Evolutionary conservation across 257 asterid genomes (phyloP).

Genomic region (Osmanthus fragrans): DNA sequence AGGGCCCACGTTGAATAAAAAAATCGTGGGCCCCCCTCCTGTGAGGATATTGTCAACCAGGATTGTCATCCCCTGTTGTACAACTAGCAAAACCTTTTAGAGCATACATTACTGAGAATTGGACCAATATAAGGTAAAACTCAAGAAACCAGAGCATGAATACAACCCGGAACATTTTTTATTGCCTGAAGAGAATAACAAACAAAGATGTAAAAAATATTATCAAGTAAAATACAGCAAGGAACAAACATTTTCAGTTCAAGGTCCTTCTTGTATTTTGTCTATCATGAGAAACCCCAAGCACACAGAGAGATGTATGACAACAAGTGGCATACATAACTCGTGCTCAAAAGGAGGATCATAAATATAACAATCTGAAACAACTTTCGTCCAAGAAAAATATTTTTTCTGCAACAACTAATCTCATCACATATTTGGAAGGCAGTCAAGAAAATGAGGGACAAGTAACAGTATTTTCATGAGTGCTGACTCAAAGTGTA

Average conservation of each 20-base stretch:
- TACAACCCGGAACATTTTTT: slow-evolving; percentile 89
- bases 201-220: slow-evolving; percentile 16
- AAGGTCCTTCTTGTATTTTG: neutral
- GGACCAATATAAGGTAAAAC: slow-evolving; percentile 78
- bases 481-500: neutral
- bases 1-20: too few species aligned
- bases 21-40: too few species aligned
- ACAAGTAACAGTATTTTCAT: neutral
- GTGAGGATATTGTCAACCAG: too few species aligned
- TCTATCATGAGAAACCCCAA: slow-evolving; percentile 7
- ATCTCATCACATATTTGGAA: neutral
- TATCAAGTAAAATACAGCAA: slow-evolving; percentile 3
- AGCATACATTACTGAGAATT: slow-evolving; percentile 75
- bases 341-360: neutral
- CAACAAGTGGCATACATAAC: neutral
- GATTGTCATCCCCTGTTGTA: too few species aligned
- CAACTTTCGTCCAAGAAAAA: neutral
- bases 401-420: neutral
- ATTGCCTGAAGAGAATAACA: slow-evolving; percentile 64
- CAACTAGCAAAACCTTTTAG: slow-evolving; percentile 19
- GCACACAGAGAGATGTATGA: too few species aligned
- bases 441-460: neutral
- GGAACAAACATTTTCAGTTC: neutral
- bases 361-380: neutral
- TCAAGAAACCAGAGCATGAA: slow-evolving; percentile 84